Evolutionary conservation across 345 rosid species (phyloP).

Genomic region (Gossypium mustelinum): DNA sequence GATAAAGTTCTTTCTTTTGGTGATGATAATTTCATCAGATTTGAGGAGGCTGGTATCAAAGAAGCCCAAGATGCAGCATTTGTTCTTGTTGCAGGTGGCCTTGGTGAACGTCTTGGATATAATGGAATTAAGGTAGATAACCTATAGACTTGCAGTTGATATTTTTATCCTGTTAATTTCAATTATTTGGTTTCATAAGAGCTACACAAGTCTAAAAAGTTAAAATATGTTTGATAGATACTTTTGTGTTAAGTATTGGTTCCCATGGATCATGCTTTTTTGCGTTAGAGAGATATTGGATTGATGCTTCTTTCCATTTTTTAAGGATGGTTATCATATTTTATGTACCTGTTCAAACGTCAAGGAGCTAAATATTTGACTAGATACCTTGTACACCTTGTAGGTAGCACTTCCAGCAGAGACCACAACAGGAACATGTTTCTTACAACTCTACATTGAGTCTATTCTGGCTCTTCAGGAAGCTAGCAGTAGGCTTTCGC

Average conservation of each 20-base stretch:
- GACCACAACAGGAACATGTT: slow-evolving; percentile 82
- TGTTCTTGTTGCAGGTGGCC: slow-evolving; percentile 98
- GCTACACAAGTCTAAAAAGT: neutral
- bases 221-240: neutral
- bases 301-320: neutral
- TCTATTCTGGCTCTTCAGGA: slow-evolving; percentile 82
- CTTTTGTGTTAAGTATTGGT: neutral
- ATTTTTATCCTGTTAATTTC: neutral
- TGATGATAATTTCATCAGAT: slow-evolving; percentile 58
- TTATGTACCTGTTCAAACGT: neutral
- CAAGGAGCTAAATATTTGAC: neutral
- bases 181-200: slow-evolving; percentile 1
- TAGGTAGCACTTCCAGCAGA: slow-evolving; percentile 96
- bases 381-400: slow-evolving; percentile 16
- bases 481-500: slow-evolving; percentile 53
- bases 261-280: neutral
- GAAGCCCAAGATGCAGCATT: slow-evolving; percentile 86
- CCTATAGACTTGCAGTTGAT: neutral
- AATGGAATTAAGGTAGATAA: slow-evolving; percentile 85
- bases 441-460: slow-evolving; percentile 81
- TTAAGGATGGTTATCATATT: neutral
- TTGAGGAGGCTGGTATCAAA: slow-evolving; percentile 66
- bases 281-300: neutral
- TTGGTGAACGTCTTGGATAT: slow-evolving; percentile 97
- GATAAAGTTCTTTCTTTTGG: slow-evolving; percentile 58